Base-by-base conservation (phyloP, 768 basidiomycete species). In the Boletales sp. region DNA sequence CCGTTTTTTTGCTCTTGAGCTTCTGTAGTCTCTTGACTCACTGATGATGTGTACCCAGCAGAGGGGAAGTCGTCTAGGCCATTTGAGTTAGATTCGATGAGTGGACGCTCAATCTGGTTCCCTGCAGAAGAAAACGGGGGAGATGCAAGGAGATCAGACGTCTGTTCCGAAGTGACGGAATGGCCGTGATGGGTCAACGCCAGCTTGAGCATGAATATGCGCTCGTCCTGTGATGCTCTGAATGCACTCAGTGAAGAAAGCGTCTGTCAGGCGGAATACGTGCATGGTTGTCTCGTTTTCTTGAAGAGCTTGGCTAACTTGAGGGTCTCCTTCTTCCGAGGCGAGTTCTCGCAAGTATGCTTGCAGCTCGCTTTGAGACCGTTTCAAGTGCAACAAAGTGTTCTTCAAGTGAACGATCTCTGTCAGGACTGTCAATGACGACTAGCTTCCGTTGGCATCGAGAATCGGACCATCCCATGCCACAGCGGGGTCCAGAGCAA, bases 151-250 rank as follows among this genome's bases (percentile, higher is more conserved):
- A 45, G 44, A 15, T 45, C 48, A 27, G 50, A 42, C 43, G 47
- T 24, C 29, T 53, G 54, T 19, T 44, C 46, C 8, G 67, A 49
- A 41, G 74, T 71, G 61, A 81, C 45, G 8, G 56, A 53, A 11
- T 83, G 66, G 2, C 85, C 86, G 57, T 86, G 87, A 59, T 83
- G 77, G 17, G 70, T 67, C 47, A 90, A 68, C 8, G 84, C 87
- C 58, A 83, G 69, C 64, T 77, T 80, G 45, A 90, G 73, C 45
- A 90, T 87, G 24, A 69, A 69, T 50, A 90, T 79, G 18, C 89
- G 76, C 60, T 92, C 90, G 59, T 86, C 79, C 67, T 91, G 90
- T 8, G 89, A 87, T 8, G 78, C 85, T 54, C 90, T 91, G 58
- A 24, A 54, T 29, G 49, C 27, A 12, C 41, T 65, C 45, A 58